A percentile compares a stretch with the other conserved stretches of the same genome.
These are phyloP conservation scores for Candida hispaniensis DNA, from an alignment of 805 yeast species.

Conservation along the genomic window DNA sequence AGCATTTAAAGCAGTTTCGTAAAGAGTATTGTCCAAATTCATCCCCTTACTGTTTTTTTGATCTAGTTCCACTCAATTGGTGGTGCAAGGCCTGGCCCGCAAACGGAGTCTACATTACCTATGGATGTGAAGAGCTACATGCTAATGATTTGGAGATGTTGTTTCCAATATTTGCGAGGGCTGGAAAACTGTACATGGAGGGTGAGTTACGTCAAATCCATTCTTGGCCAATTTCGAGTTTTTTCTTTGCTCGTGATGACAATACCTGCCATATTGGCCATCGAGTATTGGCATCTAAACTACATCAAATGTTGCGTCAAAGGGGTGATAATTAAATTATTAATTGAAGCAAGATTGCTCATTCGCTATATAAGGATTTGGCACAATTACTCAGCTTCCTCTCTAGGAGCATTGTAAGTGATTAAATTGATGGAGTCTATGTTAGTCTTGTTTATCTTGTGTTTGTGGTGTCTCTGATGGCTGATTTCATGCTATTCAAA, in stretches of 20 bases:
- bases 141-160: slow-evolving; percentile 33
- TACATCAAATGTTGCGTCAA: neutral
- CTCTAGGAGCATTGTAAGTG: slow-evolving; percentile 7
- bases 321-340: neutral
- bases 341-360: neutral
- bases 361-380: neutral
- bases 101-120: slow-evolving; percentile 34
- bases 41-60: slow-evolving; percentile 8
- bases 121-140: slow-evolving; percentile 37
- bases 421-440: slow-evolving; percentile 13
- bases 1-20: slow-evolving; percentile 4
- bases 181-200: slow-evolving; percentile 30
- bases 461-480: too few species aligned
- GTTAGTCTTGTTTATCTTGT: slow-evolving; percentile 1
- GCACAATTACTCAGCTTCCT: slow-evolving; percentile 8
- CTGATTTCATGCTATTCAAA: neutral
- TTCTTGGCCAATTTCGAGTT: slow-evolving; percentile 37
- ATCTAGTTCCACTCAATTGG: slow-evolving; percentile 19
- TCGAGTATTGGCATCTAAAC: neutral
- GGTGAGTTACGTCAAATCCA: slow-evolving; percentile 33
- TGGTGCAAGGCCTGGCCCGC: slow-evolving; percentile 37
- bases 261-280: neutral
- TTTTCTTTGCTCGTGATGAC: slow-evolving; percentile 8
- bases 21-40: slow-evolving; percentile 2
- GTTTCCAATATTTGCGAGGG: slow-evolving; percentile 22